Base-by-base conservation (phyloP, 345 rosid genomes). In the Corchorus olitorius region DNA sequence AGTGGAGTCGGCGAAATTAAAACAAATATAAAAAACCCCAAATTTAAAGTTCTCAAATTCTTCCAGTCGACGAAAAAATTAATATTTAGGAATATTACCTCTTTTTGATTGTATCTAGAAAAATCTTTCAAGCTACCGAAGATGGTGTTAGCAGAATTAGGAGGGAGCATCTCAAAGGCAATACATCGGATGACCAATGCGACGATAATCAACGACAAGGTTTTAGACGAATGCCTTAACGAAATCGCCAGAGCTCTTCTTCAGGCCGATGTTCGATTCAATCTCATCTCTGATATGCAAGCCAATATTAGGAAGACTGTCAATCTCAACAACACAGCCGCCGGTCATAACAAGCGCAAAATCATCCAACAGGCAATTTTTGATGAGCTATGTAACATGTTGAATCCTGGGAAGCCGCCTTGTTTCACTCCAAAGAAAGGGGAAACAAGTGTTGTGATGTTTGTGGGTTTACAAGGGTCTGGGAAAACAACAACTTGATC, bases 131-230 rank as follows among this genome's bases (percentile, higher is more conserved):
- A 77, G 93, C 27, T 27, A 27, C 27, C 84, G 74, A 91, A 88
- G 33, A 93, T 95, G 99, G 97, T 92, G 80, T 89, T 93, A 76
- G 96, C 90, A 63, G 87, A 93, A 84, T 79, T 90, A 63, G 94
- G 99, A 56, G 96, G 99, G 90, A 88, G 91, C 81, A 90, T 95
- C 17, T 85, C 97, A 90, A 91, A 94, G 61, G 98, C 99, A 19
- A 86, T 96, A 37, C 96, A 96, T 88, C 93, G 91, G 91, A 96
- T 93, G 98, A 91, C 93, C 91, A 92, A 96, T 84, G 98, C 94
- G 58, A 92, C 97, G 17, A 89, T 96, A 52, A 92, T 93, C 77
- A 94, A 93, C 76, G 98, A 91, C 86, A 93, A 86, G 73, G 97
- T 88, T 49, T 77, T 96, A 43, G 90, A 89, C 55, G 98, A 96